Evolutionary conservation across 805 yeast genomes (phyloP), one percentile per base, ranked within the genome.

Genomic region (Sporopachydermia quercuum): DNA sequence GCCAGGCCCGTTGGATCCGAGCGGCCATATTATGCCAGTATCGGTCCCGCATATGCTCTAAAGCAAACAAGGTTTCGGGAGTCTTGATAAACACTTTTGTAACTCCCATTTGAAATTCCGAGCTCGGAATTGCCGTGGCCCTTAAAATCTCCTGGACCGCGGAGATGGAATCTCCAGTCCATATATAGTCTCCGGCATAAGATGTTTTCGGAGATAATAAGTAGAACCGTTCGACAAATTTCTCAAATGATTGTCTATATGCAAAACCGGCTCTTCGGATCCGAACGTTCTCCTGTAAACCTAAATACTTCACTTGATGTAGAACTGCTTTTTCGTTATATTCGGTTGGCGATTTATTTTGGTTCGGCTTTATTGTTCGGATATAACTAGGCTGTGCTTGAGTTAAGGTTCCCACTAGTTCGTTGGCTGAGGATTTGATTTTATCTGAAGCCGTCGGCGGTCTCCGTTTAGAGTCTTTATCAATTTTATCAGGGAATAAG

Each of bases 21-120:
- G 94, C 87, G 3, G 98, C 98, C 94, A 91, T 91, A 50, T 83
- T 84, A 53, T 85, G 89, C 97, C 98, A 91, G 56, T 86, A 91
- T 63, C 78, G 81, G 52, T 91, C 99, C 58, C 97, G 74, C 89
- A 89, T 76, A 50, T 84, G 89, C 61, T 91, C 99, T 42, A 91
- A 64, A 0, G 96, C 95, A 57, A 91, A 91, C 51, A 91, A 65
- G 0, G 97, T 89, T 57, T 91, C 98, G 5, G 98, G 98, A 8
- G 94, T 85, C 55, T 91, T 91, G 60, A 91, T 87, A 57, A 91
- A 91, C 4, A 91, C 87, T 58, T 86, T 87, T 5, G 93, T 72
- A 2, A 78, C 78, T 56, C 98, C 98, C 62, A 89, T 63, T 60
- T 91, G 98, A 62, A 71, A 91, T 56, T 91, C 97, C 3, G 76